These are phyloP conservation scores for Teunomyces tritomae DNA, from an alignment of 805 yeast genomes.

Conservation along the genomic window DNA sequence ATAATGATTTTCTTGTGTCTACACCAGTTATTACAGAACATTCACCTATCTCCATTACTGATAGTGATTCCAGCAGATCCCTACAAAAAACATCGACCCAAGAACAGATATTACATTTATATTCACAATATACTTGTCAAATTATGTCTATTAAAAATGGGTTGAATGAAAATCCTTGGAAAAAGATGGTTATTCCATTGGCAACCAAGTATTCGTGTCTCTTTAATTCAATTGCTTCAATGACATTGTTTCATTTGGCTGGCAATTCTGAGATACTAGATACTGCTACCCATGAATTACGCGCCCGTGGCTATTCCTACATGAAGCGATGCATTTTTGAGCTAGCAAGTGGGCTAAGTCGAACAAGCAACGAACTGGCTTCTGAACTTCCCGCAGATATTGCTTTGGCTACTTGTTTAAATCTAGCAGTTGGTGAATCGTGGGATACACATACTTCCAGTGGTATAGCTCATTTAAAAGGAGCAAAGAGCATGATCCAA, in stretches of 20 bases:
- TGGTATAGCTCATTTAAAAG: conserved; percentile 67
- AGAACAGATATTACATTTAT: conserved; percentile 35
- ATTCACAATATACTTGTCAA: conserved; percentile 36
- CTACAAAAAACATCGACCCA: conserved; percentile 28
- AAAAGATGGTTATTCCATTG: conserved; percentile 53
- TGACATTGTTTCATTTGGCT: conserved; percentile 60
- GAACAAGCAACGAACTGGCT: conserved; percentile 13
- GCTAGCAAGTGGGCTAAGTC: conserved; percentile 53
- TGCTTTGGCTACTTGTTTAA: conserved; percentile 62
- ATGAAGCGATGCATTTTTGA: conserved; percentile 61
- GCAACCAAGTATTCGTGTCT: conserved; percentile 55
- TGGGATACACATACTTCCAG: conserved; percentile 69
- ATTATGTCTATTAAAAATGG: conserved; percentile 66
- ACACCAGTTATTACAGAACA: neutral
- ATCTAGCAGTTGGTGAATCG: conserved; percentile 62
- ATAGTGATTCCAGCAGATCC: conserved; percentile 9
- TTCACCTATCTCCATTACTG: conserved; percentile 5
- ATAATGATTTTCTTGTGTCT: neutral
- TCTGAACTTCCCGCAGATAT: conserved; percentile 54
- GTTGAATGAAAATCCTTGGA: conserved; percentile 67
- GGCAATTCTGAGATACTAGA: conserved; percentile 38
- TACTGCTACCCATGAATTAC: conserved; percentile 37
- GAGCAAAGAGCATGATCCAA: conserved; percentile 61
- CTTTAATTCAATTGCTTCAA: conserved; percentile 61
- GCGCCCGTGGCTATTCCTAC: conserved; percentile 52